Conservation (phyloP, 1,284 basidiomycete species). For the Ceratobasidium papillatum region DNA sequence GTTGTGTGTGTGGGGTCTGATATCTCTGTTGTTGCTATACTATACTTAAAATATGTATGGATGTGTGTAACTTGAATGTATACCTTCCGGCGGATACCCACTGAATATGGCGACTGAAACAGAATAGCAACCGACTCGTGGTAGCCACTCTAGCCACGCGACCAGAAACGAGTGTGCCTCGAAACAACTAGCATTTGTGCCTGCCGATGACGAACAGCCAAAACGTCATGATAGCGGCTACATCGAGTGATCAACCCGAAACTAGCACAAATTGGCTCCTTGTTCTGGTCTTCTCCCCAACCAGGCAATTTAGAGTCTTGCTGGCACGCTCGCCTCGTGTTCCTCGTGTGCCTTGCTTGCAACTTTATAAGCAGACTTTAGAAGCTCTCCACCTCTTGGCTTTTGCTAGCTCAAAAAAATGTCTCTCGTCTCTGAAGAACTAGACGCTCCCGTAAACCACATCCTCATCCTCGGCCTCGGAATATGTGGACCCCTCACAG, state of each 20-base stretch:
- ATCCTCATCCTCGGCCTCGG: constrained; percentile 29
- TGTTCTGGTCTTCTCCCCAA: constrained; percentile 5
- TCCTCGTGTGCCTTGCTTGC: background rate
- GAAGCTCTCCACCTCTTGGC: constrained; percentile 11
- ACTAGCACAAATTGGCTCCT: background rate
- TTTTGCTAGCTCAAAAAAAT: background rate
- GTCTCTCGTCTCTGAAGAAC: constrained; percentile 3
- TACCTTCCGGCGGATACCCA: constrained; percentile 1
- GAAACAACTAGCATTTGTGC: background rate
- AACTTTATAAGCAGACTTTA: background rate
- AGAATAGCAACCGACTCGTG: no score
- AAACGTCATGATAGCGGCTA: background rate
- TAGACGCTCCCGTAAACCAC: constrained; percentile 31
- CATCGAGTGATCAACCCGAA: background rate
- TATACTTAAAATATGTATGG: background rate
- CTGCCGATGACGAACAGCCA: background rate
- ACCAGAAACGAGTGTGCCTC: background rate
- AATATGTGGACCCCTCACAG: constrained; percentile 35
- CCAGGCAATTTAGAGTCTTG: background rate
- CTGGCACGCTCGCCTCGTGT: background rate
- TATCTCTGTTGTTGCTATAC: constrained; percentile 2
- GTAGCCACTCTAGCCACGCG: no score
- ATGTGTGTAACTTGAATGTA: constrained; percentile 17
- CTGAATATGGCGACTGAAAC: no score
- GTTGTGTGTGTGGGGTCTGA: background rate